Conservation (phyloP, 331 rosid genomes). For the Saraca asoca region DNA sequence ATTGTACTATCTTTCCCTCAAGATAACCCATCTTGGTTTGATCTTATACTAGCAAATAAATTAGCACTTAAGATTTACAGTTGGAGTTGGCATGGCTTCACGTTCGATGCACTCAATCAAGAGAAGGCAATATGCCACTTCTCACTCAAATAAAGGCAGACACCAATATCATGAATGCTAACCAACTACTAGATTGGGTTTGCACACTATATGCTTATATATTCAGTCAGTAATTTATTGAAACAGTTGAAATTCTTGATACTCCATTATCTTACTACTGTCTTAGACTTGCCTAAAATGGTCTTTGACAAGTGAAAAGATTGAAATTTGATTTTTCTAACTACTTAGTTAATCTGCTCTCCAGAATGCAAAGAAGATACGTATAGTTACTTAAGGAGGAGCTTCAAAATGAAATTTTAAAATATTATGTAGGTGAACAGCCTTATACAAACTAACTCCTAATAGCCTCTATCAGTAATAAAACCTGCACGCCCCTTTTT, state of each 20-base stretch:
- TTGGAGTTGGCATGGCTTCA: too few species aligned
- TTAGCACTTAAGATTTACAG: too few species aligned
- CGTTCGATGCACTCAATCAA: constrained; percentile 7
- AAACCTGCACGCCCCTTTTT: not conserved
- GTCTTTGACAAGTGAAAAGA: not conserved
- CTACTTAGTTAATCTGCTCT: not conserved
- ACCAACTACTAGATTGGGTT: constrained; percentile 14
- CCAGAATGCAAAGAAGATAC: not conserved
- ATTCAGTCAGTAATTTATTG: not conserved
- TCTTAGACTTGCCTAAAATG: not conserved
- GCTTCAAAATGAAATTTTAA: too few species aligned
- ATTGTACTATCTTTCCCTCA: too few species aligned
- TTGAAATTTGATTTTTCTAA: too few species aligned
- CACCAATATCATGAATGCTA: constrained; percentile 2
- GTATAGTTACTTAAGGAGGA: not conserved
- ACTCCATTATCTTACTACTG: constrained; percentile 7
- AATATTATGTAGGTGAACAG: too few species aligned
- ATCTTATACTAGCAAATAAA: too few species aligned
- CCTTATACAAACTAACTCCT: not conserved
- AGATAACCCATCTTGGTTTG: too few species aligned
- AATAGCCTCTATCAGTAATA: not conserved
- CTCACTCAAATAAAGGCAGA: not conserved
- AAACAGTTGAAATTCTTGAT: constrained; percentile 16
- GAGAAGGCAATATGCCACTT: not conserved
- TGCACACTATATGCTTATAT: constrained; percentile 9